Base-by-base conservation (phyloP, 2,329 filamentous ascomycete species). In the Aspergillus eucalypticola region DNA sequence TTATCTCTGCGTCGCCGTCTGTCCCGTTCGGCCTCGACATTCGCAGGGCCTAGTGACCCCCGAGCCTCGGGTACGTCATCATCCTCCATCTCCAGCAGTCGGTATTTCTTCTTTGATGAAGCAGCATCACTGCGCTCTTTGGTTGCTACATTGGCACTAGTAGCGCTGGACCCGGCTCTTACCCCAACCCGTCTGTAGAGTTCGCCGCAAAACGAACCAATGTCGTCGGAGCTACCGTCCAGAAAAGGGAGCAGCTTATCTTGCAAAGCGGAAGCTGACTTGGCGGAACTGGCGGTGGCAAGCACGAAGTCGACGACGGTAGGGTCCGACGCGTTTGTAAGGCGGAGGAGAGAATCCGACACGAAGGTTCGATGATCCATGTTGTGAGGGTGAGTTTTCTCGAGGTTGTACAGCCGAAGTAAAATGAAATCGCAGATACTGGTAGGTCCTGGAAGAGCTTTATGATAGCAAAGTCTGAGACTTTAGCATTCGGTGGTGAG, bases 271-370 rank as follows among this genome's bases (percentile, higher is more conserved):
- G 71, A 70, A 7, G 78, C 70, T 2, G 81, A 83, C 66, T 82
- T 83, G 46, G 81, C 78, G 21, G 79, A 78, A 65, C 74, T 75
- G 8, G 84, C 83, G 15, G 83, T 84, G 46, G 82, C 81, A 57
- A 84, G 78, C 23, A 86, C 78, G 65, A 85, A 86, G 72, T 86
- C 84, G 62, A 86, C 74, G 53, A 84, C 77, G 54, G 84, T 84
- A 38, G 80, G 75, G 61, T 86, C 84, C 41, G 83, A 84, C 51
- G 80, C 83, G 63, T 83, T 83, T 39, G 83, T 81, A 54, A 86
- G 76, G 59, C 79, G 80, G 65, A 83, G 76, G 58, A 84, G 76
- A 58, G 81, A 78, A 68, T 84, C 82, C 54, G 81, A 83, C n/a
- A 79, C 71, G 58, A 78, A 79, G 13, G 72, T 75, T 56, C 71